A percentile compares a stretch with the other conserved stretches of the same genome.
Conservation (phyloP, 768 basidiomycete genomes). For the Kondoa malvinella region DNA sequence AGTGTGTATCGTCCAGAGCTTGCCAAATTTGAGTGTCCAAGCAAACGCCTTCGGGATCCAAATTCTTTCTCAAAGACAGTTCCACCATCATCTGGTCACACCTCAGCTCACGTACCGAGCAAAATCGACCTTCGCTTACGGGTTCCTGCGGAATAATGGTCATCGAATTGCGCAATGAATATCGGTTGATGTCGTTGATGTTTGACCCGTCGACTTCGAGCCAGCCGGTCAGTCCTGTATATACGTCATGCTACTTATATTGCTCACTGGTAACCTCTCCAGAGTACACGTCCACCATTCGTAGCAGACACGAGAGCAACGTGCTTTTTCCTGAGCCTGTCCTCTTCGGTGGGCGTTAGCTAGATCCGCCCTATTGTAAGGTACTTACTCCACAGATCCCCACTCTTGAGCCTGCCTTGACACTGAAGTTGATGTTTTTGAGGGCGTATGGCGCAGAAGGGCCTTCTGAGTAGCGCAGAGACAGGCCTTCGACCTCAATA, state of each 20-base stretch:
- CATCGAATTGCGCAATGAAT: neutral
- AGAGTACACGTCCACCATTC: neutral
- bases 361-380: neutral
- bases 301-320: neutral
- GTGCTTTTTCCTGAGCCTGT: neutral
- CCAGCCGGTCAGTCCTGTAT: neutral
- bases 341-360: too few relatives aligned
- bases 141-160: neutral
- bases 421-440: neutral
- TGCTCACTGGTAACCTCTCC: neutral
- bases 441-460: neutral
- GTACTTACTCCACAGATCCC: neutral
- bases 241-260: too few relatives aligned
- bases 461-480: neutral
- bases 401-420: neutral
- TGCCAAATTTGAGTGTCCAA: neutral
- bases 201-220: neutral
- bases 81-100: neutral
- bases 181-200: neutral
- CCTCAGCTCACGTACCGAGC: neutral
- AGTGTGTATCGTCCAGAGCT: neutral
- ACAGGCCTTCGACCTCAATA: too few relatives aligned
- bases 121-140: neutral
- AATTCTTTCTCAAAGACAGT: neutral
- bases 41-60: neutral